These are phyloP conservation scores for Pittosporum tobira DNA, from an alignment of 129 eudicot genomes.

Conservation along the genomic window DNA sequence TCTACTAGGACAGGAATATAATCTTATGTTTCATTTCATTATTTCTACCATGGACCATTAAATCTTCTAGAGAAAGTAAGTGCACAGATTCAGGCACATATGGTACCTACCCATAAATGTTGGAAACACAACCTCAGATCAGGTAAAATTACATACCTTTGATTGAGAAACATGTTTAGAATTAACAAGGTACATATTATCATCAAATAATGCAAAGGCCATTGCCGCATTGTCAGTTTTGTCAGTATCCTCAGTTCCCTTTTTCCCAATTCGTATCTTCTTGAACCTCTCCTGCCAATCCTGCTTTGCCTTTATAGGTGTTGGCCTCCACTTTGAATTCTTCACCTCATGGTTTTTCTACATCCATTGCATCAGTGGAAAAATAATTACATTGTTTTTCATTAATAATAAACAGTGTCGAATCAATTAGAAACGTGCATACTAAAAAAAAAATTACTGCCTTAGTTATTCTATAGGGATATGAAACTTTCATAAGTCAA, in stretches of 20 bases:
- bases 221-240: constrained; percentile 42
- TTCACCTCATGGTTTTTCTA: constrained; percentile 31
- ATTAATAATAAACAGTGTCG: no score
- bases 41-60: background rate
- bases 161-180: constrained; percentile 29
- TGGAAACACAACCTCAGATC: background rate
- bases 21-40: background rate
- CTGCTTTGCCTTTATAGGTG: constrained; percentile 59
- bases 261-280: constrained; percentile 66
- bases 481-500: no score
- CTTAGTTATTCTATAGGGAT: no score
- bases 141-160: constrained; percentile 29
- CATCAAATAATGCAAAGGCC: constrained; percentile 60
- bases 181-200: constrained; percentile 35
- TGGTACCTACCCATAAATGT: background rate
- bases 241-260: constrained; percentile 53
- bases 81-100: no score
- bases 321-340: constrained; percentile 49
- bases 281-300: constrained; percentile 90
- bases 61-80: no score
- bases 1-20: background rate
- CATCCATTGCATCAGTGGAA: background rate
- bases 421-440: no score
- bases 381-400: background rate
- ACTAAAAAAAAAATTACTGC: no score